A percentile compares a stretch with the other conserved stretches of the same genome.
These are phyloP conservation scores for Thalassiosira hispida DNA, from an alignment of 352 stramenopile genomes.

Conservation along the genomic window DNA sequence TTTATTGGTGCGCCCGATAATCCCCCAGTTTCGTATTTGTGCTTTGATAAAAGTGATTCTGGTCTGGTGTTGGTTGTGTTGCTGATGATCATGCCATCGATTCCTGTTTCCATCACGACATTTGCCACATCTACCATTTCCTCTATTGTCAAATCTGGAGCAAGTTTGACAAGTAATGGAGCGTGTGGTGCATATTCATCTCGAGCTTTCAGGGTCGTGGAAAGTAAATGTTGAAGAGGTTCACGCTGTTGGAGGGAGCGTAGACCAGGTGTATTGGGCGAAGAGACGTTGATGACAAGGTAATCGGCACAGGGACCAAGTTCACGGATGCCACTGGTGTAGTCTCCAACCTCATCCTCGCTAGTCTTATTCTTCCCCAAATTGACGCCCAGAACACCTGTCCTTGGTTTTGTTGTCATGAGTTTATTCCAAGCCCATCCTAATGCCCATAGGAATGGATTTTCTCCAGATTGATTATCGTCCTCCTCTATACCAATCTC, in stretches of 20 bases:
- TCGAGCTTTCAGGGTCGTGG: conserved; percentile 53
- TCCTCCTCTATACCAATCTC: neutral
- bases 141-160: conserved; percentile 93
- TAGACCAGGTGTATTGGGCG: conserved; percentile 93
- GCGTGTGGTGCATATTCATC: conserved; percentile 63
- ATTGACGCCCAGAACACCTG: conserved; percentile 94
- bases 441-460: conserved; percentile 25
- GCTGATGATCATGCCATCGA: conserved; percentile 96
- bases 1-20: conserved; percentile 94
- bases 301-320: conserved; percentile 96
- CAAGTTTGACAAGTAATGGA: conserved; percentile 96
- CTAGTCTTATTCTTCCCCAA: conserved; percentile 97
- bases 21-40: conserved; percentile 86
- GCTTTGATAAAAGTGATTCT: conserved; percentile 79
- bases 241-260: conserved; percentile 86
- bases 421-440: conserved; percentile 37
- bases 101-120: conserved; percentile 85
- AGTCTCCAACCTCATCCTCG: conserved; percentile 83
- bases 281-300: conserved; percentile 98
- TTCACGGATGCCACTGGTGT: conserved; percentile 89
- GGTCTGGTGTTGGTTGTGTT: conserved; percentile 96
- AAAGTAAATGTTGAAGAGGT: conserved; percentile 85
- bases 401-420: conserved; percentile 57
- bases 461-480: conserved; percentile 1
- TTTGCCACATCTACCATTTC: conserved; percentile 95